These are phyloP conservation scores for Vigna hirtella DNA, from an alignment of 306 rosid species.

Conservation along the genomic window DNA sequence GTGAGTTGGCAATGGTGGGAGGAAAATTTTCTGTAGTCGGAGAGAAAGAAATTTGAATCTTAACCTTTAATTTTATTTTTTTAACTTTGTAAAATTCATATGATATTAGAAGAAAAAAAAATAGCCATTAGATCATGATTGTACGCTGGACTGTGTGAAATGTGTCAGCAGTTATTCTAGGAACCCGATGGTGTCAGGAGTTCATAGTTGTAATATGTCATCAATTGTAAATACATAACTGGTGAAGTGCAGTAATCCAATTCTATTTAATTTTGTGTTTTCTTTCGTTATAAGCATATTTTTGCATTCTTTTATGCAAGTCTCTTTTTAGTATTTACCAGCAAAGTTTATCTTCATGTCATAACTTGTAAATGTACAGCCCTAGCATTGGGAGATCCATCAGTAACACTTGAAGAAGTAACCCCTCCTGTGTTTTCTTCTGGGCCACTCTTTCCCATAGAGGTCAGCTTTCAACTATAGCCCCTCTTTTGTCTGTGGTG, in stretches of 20 bases:
- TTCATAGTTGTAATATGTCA: conserved; percentile 16
- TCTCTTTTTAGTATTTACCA: conserved; percentile 10
- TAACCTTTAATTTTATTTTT: too few relatives aligned
- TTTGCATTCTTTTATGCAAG: conserved; percentile 5
- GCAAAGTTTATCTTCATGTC: conserved; percentile 42
- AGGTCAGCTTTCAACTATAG: conserved; percentile 56
- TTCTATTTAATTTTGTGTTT: background rate
- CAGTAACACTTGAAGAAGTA: conserved; percentile 80
- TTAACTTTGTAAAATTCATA: too few relatives aligned
- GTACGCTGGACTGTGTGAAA: too few relatives aligned
- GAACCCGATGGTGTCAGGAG: background rate
- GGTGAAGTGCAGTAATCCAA: background rate
- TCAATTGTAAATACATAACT: conserved; percentile 27
- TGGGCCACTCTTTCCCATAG: conserved; percentile 83
- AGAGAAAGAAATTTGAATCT: too few relatives aligned
- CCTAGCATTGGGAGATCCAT: conserved; percentile 86
- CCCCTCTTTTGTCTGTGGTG: conserved; percentile 30
- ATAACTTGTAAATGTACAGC: conserved; percentile 63
- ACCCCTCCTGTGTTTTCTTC: conserved; percentile 76
- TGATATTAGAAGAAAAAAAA: too few relatives aligned
- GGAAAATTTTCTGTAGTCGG: too few relatives aligned
- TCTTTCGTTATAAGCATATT: conserved; percentile 15
- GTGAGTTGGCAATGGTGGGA: background rate
- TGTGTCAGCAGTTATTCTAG: too few relatives aligned
- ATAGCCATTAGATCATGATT: too few relatives aligned